These are phyloP conservation scores for Mucor piriformis DNA, from an alignment of 371 early-diverging fungal genomes.

Conservation along the genomic window DNA sequence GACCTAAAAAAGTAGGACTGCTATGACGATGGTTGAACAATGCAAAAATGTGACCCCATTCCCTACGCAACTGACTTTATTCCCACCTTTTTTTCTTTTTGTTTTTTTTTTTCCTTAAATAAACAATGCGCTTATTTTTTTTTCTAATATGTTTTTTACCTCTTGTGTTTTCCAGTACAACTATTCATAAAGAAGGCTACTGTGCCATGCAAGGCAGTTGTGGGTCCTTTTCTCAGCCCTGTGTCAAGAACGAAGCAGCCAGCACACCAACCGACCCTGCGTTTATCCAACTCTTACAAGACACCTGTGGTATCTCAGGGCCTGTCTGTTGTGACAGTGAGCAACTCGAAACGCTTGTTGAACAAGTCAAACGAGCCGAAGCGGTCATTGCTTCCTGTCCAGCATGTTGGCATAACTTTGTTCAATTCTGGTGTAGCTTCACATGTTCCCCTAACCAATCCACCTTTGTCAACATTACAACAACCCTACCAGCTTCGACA, in stretches of 20 bases:
- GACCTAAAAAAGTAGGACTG: neutral
- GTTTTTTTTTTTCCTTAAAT: neutral
- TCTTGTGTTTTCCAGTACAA: neutral
- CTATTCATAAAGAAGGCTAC: slow-evolving; percentile 55
- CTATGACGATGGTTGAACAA: neutral
- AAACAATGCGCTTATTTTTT: neutral
- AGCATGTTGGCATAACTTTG: slow-evolving; percentile 78
- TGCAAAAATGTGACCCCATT: neutral
- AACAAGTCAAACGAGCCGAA: slow-evolving; percentile 60
- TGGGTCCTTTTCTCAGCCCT: slow-evolving; percentile 51
- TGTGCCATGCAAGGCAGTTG: slow-evolving; percentile 70
- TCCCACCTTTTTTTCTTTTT: neutral
- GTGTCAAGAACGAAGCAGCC: slow-evolving; percentile 56
- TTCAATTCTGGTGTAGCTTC: slow-evolving; percentile 73
- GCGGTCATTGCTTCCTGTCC: slow-evolving; percentile 71
- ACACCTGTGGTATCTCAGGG: slow-evolving; percentile 62
- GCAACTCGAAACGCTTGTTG: slow-evolving; percentile 57
- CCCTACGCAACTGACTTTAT: neutral
- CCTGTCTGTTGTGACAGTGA: slow-evolving; percentile 65
- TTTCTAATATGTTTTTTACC: neutral
- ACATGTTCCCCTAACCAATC: slow-evolving; percentile 77
- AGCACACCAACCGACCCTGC: slow-evolving; percentile 40
- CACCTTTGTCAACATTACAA: slow-evolving; percentile 70
- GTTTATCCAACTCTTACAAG: slow-evolving; percentile 53
- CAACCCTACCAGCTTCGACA: slow-evolving; percentile 13